Evolutionary conservation across 345 rosid genomes (phyloP), one percentile per base, ranked within the genome.

Genomic region (Salix dunnii): DNA sequence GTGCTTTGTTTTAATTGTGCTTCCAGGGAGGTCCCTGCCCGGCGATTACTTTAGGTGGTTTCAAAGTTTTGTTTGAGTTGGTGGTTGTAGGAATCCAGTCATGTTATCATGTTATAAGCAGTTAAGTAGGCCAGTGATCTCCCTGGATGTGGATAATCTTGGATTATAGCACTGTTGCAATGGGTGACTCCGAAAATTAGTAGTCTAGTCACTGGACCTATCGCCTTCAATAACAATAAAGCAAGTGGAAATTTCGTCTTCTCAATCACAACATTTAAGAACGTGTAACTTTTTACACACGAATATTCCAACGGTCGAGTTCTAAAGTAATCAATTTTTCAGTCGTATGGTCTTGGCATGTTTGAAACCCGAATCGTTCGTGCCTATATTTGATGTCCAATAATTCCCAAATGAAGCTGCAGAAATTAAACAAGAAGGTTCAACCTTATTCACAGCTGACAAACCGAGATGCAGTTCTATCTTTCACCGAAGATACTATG

Each of bases 1-100:
- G 25, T 77, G 16, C 68, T 72, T 74, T 14, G 33, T 6, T n/a
- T 43, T 61, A 21, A 38, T 67, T 49, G 75, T 51, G 53, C 61
- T 73, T 60, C 18, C 14, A 35, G 7, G 36, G 46, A 42, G 46
- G 46, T 11, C 46, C 46, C 46, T 42, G 46, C 46, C 46, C 66
- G 69, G 40, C 42, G 31, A 30, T 23, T 35, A 69, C 38, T 35
- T 48, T 43, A 18, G 49, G 74, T 72, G 70, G 63, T 63, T 30
- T 9, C 60, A 33, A 40, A 49, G 7, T 53, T 77, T 36, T 77
- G 68, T 21, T 55, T 80, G 30, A 40, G 21, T 38, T 71, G 25
- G 60, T 8, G 14, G 38, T 3, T n/a, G 18, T 20, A 43, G 63
- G 10, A 58, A 23, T 58, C 63, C 63, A 58, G 63, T 23, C 3